Evolutionary conservation across 78 protist species (phyloP).

Genomic region (Dictyostelium citrinum): DNA sequence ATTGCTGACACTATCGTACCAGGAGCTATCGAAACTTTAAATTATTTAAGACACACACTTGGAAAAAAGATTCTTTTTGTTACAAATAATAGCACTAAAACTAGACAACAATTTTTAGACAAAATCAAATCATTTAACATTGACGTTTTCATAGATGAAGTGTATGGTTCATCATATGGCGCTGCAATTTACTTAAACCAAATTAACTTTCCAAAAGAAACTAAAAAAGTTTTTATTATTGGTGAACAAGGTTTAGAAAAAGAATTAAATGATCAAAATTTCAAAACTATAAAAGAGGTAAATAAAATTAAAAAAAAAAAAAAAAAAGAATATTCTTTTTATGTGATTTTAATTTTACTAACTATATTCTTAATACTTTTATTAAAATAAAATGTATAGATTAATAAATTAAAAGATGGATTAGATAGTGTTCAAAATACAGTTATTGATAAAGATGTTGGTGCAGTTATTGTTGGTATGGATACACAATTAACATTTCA

Average conservation of each 20-base stretch:
- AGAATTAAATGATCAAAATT: neutral
- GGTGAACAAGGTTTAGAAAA: slow-evolving; percentile 65
- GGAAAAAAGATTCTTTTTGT: slow-evolving; percentile 41
- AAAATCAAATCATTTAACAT: slow-evolving; percentile 17
- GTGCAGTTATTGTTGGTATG: slow-evolving; percentile 67
- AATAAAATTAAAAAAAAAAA: neutral
- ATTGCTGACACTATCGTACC: neutral
- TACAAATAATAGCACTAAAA: slow-evolving; percentile 57
- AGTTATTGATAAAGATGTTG: slow-evolving; percentile 19
- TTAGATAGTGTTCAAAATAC: slow-evolving; percentile 18
- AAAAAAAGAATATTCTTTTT: no score
- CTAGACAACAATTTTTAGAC: slow-evolving; percentile 20
- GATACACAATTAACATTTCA: slow-evolving; percentile 38
- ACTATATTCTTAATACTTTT: no score
- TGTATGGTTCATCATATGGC: slow-evolving; percentile 46
- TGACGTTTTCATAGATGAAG: slow-evolving; percentile 10
- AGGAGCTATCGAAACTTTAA: slow-evolving; percentile 18
- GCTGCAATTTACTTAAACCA: slow-evolving; percentile 7
- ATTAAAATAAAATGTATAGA: no score
- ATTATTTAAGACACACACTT: neutral
- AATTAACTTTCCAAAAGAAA: neutral
- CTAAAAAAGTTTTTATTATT: slow-evolving; percentile 43
- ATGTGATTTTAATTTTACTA: no score
- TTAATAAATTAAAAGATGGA: neutral
- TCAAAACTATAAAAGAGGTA: slow-evolving; percentile 7